A percentile compares a stretch with the other conserved stretches of the same genome.
These are phyloP conservation scores for Cytidiella melzeri DNA, from an alignment of 768 basidiomycete genomes.

Conservation along the genomic window DNA sequence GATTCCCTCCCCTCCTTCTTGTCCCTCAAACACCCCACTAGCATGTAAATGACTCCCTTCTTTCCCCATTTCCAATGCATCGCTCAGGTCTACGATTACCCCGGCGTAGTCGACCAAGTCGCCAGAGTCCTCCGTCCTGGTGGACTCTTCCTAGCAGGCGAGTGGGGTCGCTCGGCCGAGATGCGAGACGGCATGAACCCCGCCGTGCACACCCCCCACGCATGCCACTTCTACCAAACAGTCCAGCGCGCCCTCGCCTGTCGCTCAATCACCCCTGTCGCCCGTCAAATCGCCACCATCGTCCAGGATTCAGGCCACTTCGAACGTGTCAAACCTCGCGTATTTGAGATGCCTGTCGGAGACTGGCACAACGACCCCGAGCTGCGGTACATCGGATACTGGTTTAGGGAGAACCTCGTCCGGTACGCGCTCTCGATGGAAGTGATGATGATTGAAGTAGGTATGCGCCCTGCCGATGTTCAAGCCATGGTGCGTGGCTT, in stretches of 20 bases:
- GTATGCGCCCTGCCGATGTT: constrained; percentile 25
- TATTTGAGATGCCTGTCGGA: constrained; percentile 49
- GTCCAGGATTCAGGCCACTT: constrained; percentile 37
- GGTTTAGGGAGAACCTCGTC: constrained; percentile 32
- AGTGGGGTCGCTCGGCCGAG: constrained; percentile 43
- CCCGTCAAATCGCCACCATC: constrained; percentile 31
- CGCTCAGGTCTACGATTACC: constrained; percentile 60
- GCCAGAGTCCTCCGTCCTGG: constrained; percentile 60
- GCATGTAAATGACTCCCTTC: background rate
- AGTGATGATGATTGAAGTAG: constrained; percentile 40
- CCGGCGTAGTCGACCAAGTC: constrained; percentile 46
- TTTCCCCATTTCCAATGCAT: no score
- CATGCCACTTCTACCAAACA: constrained; percentile 29
- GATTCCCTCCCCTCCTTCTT: no score
- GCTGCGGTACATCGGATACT: constrained; percentile 35
- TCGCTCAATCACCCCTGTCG: constrained; percentile 35
- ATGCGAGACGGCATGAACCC: constrained; percentile 27
- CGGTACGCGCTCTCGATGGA: constrained; percentile 44
- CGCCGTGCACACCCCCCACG: constrained; percentile 13
- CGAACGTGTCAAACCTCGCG: constrained; percentile 29
- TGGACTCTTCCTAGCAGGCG: constrained; percentile 65
- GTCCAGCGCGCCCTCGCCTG: constrained; percentile 32
- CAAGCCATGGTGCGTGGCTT: constrained; percentile 35
- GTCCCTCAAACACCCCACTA: background rate
- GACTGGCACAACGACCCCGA: constrained; percentile 37